Percentiles rank a stretch among this genome's conserved stretches.
Conservation (phyloP, 331 rosid species). For the Spiraea crenata region DNA sequence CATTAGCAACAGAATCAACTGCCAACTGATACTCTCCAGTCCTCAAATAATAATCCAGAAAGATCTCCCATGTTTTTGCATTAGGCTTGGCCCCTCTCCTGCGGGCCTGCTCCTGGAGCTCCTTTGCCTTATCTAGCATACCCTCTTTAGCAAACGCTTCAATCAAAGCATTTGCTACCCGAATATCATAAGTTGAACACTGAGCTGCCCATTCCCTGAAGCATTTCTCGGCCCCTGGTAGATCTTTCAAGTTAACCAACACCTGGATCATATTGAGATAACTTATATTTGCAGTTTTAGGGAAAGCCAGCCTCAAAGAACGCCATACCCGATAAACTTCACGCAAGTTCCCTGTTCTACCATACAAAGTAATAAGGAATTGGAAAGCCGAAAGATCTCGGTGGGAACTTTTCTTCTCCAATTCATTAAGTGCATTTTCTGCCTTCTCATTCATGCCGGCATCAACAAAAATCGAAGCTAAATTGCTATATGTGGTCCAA, state of each 20-base stretch:
- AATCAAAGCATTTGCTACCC: slow-evolving; percentile 74
- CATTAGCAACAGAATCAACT: slow-evolving; percentile 58
- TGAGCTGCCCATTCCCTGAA: slow-evolving; percentile 76
- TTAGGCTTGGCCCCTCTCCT: slow-evolving; percentile 74
- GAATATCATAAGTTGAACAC: slow-evolving; percentile 64
- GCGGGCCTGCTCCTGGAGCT: slow-evolving; percentile 60
- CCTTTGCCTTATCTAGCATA: slow-evolving; percentile 67
- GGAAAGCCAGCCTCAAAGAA: slow-evolving; percentile 80
- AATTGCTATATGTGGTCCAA: slow-evolving; percentile 89
- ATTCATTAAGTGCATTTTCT: slow-evolving; percentile 67
- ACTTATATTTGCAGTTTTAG: slow-evolving; percentile 76
- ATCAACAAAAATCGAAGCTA: slow-evolving; percentile 72
- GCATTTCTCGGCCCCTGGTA: slow-evolving; percentile 87
- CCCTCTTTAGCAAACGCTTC: slow-evolving; percentile 56
- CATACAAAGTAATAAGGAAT: slow-evolving; percentile 79
- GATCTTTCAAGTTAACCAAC: slow-evolving; percentile 67
- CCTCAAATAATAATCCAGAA: slow-evolving; percentile 56
- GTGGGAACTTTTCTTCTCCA: slow-evolving; percentile 70
- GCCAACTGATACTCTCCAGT: slow-evolving; percentile 54
- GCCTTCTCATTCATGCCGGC: slow-evolving; percentile 71
- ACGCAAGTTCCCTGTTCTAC: slow-evolving; percentile 53
- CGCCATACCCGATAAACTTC: slow-evolving; percentile 91
- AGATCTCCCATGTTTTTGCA: slow-evolving; percentile 80
- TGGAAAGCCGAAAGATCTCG: slow-evolving; percentile 67
- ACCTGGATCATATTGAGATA: slow-evolving; percentile 83